Evolutionary conservation across 2,329 filamentous ascomycete species (phyloP).

Genomic region (Xylaria sp.): DNA sequence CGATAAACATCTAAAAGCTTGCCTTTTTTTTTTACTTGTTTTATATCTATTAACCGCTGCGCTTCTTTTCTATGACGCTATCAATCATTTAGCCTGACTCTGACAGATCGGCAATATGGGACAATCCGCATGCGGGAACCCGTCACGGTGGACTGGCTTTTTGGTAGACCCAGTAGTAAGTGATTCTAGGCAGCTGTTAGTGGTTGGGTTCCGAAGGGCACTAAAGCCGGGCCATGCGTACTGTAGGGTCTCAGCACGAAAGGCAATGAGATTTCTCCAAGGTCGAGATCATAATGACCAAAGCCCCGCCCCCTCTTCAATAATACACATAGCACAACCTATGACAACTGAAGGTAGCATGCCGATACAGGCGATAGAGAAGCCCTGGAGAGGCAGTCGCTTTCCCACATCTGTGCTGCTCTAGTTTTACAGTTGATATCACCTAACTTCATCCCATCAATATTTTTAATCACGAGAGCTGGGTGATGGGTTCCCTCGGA

Average conservation of each 20-base stretch:
- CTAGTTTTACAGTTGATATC: not conserved
- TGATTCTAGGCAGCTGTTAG: not conserved
- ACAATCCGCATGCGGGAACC: not conserved
- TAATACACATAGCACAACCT: too few species aligned
- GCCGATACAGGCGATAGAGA: not conserved
- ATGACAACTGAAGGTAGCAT: not conserved
- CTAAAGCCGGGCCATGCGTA: not conserved
- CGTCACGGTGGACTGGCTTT: not conserved
- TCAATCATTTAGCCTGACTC: not conserved
- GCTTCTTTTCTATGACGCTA: not conserved
- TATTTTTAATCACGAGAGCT: not conserved
- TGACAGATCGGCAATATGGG: not conserved
- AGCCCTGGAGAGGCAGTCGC: not conserved
- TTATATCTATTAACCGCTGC: not conserved
- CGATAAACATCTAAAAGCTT: constrained; percentile 14
- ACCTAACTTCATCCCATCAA: not conserved
- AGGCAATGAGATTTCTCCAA: constrained; percentile 5
- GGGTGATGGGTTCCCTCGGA: constrained; percentile 40
- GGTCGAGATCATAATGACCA: constrained; percentile 6
- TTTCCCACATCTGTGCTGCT: not conserved
- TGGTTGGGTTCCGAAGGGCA: not conserved
- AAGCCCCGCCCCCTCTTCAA: constrained; percentile 19
- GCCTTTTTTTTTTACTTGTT: not conserved
- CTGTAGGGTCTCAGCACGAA: not conserved
- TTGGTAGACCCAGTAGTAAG: not conserved